Evolutionary conservation across 179 eudicot genomes (phyloP).

Genomic region (Actinidia polygama): DNA sequence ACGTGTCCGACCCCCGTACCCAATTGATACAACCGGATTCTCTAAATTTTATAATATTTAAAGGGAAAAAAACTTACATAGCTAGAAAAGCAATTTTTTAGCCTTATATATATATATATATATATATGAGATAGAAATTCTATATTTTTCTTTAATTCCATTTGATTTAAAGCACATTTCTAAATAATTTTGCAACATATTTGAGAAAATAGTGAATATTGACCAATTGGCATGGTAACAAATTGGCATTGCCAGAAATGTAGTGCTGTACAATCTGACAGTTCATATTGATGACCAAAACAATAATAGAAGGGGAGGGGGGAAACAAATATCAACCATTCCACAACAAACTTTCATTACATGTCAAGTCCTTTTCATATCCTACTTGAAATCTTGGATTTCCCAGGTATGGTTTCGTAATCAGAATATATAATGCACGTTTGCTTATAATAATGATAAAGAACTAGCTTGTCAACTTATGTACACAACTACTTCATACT

Average conservation of each 20-base stretch:
- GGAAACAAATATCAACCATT: constrained; percentile 17
- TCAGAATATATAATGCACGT: not conserved
- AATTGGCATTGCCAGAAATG: not conserved
- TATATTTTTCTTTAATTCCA: no score
- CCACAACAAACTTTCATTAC: constrained; percentile 20
- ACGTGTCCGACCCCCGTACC: no score
- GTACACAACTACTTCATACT: not conserved
- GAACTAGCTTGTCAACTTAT: not conserved
- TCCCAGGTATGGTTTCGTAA: not conserved
- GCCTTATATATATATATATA: no score
- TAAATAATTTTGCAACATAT: no score
- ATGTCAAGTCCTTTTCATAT: not conserved
- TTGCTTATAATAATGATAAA: not conserved
- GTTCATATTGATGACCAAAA: not conserved
- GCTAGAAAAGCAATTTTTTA: no score
- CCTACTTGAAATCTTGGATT: constrained; percentile 4
- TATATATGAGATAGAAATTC: no score
- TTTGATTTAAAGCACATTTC: no score
- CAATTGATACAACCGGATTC: no score
- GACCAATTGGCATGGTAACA: not conserved
- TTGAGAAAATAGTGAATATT: no score
- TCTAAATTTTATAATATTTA: no score
- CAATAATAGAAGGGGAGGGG: not conserved
- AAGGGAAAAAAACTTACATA: no score
- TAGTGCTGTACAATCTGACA: constrained; percentile 1